Evolutionary conservation across 164 flowering plant species (phyloP).

Genomic region (Annona squamosa): DNA sequence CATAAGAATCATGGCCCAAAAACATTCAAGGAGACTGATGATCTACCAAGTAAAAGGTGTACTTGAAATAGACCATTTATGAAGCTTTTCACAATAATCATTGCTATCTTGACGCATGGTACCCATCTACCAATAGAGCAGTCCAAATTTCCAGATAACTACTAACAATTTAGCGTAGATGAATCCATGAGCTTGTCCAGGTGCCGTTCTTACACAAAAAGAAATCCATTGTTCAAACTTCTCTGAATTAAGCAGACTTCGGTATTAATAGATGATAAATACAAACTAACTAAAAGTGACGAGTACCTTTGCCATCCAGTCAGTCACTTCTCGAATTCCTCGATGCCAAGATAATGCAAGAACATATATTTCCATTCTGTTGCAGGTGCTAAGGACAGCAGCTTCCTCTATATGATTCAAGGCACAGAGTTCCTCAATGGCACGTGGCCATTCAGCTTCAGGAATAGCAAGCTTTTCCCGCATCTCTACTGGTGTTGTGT

Average conservation of each 20-base stretch:
- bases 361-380: slow-evolving; percentile 94
- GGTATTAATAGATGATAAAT: not conserved
- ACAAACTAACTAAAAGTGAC: not conserved
- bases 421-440: slow-evolving; percentile 77
- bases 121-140: not conserved
- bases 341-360: slow-evolving; percentile 89
- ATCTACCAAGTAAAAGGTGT: not conserved
- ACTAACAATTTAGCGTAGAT: not conserved
- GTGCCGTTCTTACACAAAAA: not conserved
- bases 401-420: slow-evolving; percentile 97
- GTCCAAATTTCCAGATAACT: not conserved
- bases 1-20: not conserved
- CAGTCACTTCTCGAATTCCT: slow-evolving; percentile 95
- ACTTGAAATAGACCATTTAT: not conserved
- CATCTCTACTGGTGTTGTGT: slow-evolving; percentile 95
- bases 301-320: slow-evolving; percentile 97
- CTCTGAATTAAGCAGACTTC: not conserved
- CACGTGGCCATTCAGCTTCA: slow-evolving; percentile 97
- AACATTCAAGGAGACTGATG: not conserved
- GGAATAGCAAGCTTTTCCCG: slow-evolving; percentile 96
- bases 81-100: not conserved
- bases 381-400: slow-evolving; percentile 98
- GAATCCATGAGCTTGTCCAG: not conserved
- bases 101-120: not conserved
- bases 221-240: not conserved